Evolutionary conservation across 2,329 filamentous ascomycete species (phyloP).

Genomic region (Aureobasidium sp.): DNA sequence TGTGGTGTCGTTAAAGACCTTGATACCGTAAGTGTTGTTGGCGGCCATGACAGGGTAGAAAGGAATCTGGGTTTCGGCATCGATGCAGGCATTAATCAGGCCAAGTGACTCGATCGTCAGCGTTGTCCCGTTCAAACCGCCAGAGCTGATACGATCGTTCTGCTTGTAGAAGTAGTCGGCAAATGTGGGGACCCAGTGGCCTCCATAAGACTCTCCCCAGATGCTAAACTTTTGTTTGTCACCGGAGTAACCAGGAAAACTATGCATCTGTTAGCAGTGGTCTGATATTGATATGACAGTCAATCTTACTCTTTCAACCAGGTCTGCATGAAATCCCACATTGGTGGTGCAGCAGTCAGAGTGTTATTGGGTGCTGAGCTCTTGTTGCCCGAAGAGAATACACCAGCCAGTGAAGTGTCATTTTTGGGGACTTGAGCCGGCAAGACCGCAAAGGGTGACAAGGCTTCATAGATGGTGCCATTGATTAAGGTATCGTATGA

Average conservation of each 20-base stretch:
- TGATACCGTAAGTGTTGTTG: slow-evolving; percentile 67
- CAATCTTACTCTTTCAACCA: slow-evolving; percentile 49
- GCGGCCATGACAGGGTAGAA: slow-evolving; percentile 44
- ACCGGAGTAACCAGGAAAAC: slow-evolving; percentile 39
- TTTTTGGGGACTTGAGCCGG: slow-evolving; percentile 30
- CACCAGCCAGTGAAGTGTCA: slow-evolving; percentile 51
- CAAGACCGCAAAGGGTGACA: slow-evolving; percentile 19
- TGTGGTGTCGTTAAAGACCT: slow-evolving; percentile 52
- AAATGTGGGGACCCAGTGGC: slow-evolving; percentile 54
- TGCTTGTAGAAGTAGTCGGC: slow-evolving; percentile 65
- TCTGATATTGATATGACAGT: no score
- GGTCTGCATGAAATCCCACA: slow-evolving; percentile 71
- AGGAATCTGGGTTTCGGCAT: slow-evolving; percentile 53
- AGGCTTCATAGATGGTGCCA: slow-evolving; percentile 36
- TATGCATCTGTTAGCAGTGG: no score
- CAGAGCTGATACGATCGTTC: slow-evolving; percentile 60
- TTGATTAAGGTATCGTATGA: slow-evolving; percentile 41
- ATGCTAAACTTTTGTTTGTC: slow-evolving; percentile 64
- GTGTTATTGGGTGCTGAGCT: slow-evolving; percentile 33
- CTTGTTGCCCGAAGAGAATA: slow-evolving; percentile 62
- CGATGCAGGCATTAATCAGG: slow-evolving; percentile 64
- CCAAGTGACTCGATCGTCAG: slow-evolving; percentile 59
- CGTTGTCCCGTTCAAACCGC: slow-evolving; percentile 42
- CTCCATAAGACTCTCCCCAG: slow-evolving; percentile 76
- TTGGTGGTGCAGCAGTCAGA: slow-evolving; percentile 42